Evolutionary conservation across 2,329 filamentous ascomycete genomes (phyloP).

Genomic region (Calonectria pseudoreteaudii): DNA sequence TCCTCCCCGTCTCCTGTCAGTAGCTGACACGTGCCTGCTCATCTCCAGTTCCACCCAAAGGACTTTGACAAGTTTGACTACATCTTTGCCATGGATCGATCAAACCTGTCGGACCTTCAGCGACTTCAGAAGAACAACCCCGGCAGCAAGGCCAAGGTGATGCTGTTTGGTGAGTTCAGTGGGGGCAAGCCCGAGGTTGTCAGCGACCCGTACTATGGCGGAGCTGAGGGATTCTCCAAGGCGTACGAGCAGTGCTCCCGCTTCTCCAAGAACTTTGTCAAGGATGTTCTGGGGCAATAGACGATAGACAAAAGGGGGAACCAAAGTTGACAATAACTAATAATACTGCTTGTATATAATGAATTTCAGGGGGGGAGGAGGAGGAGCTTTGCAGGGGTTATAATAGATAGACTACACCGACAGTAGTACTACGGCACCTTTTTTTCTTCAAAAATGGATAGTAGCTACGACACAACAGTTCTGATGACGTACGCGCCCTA

Average conservation of each 20-base stretch:
- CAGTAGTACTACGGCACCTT: neutral
- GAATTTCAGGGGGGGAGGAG: neutral
- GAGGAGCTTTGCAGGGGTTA: slow-evolving; percentile 1
- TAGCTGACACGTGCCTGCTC: neutral
- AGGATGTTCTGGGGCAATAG: slow-evolving; percentile 57
- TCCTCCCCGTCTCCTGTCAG: no score
- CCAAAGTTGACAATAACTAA: slow-evolving; percentile 17
- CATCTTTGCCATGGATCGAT: slow-evolving; percentile 92
- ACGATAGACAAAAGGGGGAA: slow-evolving; percentile 18
- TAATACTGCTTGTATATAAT: slow-evolving; percentile 41
- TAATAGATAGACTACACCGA: slow-evolving; percentile 25
- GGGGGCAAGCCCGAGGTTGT: slow-evolving; percentile 78
- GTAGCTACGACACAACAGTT: neutral
- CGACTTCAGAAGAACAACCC: slow-evolving; percentile 68
- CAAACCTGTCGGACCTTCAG: slow-evolving; percentile 80
- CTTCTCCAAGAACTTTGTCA: slow-evolving; percentile 82
- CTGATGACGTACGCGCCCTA: neutral
- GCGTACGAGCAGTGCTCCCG: slow-evolving; percentile 87
- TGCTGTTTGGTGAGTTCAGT: slow-evolving; percentile 87
- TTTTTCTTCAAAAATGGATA: slow-evolving; percentile 6
- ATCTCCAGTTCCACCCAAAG: slow-evolving; percentile 62
- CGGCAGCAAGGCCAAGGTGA: slow-evolving; percentile 73
- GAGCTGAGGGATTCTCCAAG: slow-evolving; percentile 79
- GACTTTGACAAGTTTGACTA: slow-evolving; percentile 93
- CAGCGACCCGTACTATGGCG: slow-evolving; percentile 94